phyloP scores from a whole-genome alignment of 2,329 filamentous ascomycete species.

The Aspergillus transmontanensis region DNA sequence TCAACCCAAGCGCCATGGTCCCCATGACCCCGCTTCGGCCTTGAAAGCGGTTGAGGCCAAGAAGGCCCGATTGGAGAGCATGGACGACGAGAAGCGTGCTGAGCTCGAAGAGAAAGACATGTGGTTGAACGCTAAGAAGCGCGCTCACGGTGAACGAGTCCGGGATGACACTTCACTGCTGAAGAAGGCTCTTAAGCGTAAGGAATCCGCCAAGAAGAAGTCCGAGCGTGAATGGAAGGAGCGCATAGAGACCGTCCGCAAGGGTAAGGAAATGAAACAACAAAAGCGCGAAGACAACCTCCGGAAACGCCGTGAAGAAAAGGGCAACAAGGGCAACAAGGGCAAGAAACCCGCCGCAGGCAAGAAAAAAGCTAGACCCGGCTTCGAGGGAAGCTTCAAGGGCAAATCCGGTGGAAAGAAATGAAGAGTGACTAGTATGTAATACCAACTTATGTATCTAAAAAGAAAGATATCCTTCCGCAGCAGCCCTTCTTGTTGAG shows the following conservation, averaged over 20 bases:
- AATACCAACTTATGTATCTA: slow-evolving; percentile 12
- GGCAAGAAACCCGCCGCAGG: slow-evolving; percentile 45
- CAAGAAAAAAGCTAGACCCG: slow-evolving; percentile 61
- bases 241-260: slow-evolving; percentile 70
- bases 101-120: slow-evolving; percentile 91
- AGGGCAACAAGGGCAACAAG: slow-evolving; percentile 67
- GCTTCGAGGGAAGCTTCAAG: slow-evolving; percentile 74
- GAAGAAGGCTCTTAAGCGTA: slow-evolving; percentile 93
- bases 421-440: slow-evolving; percentile 24
- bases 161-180: slow-evolving; percentile 82
- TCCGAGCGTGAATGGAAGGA: slow-evolving; percentile 87
- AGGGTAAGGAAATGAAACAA: slow-evolving; percentile 76
- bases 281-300: slow-evolving; percentile 82
- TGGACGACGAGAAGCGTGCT: slow-evolving; percentile 78
- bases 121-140: slow-evolving; percentile 89
- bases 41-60: slow-evolving; percentile 86
- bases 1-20: slow-evolving; percentile 75
- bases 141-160: slow-evolving; percentile 85
- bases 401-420: slow-evolving; percentile 48
- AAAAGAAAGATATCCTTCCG: background rate
- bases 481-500: background rate
- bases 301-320: slow-evolving; percentile 72
- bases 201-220: slow-evolving; percentile 87
- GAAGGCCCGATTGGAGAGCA: slow-evolving; percentile 72
- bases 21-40: slow-evolving; percentile 81